phyloP scores from a whole-genome alignment of 768 basidiomycete genomes.

The Lactifluus hygrophoroides region DNA sequence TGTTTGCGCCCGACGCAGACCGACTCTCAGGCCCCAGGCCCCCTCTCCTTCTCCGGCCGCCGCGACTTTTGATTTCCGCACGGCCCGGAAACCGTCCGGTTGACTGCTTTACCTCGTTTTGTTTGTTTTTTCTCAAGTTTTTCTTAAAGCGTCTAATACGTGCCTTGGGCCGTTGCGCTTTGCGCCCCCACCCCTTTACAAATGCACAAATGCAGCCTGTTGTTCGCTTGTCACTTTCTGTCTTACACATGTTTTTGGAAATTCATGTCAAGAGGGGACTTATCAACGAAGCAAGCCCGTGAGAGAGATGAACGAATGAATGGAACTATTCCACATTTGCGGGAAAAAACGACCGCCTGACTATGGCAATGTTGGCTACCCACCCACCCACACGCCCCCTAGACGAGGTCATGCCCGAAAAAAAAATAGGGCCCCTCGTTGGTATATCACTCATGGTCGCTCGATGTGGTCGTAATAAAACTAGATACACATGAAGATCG shows the following conservation, averaged over 20 bases:
- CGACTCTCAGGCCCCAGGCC: no score
- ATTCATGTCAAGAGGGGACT: background rate
- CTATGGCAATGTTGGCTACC: background rate
- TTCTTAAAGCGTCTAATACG: no score
- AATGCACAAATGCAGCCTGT: background rate
- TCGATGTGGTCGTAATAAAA: background rate
- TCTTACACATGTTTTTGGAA: background rate
- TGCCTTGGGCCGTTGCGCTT: no score
- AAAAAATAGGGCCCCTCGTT: constrained; percentile 9
- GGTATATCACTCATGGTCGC: background rate
- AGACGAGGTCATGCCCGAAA: constrained; percentile 2
- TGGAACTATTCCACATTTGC: background rate
- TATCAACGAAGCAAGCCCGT: background rate
- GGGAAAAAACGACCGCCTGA: background rate
- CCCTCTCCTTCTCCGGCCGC: background rate
- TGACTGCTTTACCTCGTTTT: background rate
- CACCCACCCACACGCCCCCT: background rate
- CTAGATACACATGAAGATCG: background rate
- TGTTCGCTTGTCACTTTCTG: background rate
- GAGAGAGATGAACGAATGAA: background rate
- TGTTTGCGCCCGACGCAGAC: no score
- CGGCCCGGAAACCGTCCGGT: background rate
- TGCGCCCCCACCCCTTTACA: no score
- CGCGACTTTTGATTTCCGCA: background rate
- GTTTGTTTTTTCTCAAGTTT: no score